Evolutionary conservation across 805 yeast genomes (phyloP), one percentile per base, ranked within the genome.

Genomic region (Wickerhamiella kurtzmanii): DNA sequence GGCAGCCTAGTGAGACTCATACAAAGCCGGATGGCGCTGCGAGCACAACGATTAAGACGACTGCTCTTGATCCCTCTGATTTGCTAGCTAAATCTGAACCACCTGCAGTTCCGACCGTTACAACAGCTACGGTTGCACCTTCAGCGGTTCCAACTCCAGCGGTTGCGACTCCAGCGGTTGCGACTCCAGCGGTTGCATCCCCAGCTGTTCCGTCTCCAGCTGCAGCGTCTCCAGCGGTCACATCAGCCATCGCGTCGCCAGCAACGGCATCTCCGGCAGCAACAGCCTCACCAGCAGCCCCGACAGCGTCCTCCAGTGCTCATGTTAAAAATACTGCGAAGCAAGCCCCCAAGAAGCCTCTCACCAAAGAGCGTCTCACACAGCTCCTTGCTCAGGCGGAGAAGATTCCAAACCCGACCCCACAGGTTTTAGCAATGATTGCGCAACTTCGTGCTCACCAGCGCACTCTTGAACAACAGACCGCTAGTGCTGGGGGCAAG

Each of bases 311-410:
- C 17, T 44, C 17, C 4, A 6, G 15, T 20, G 32, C 39, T 8
- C 43, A 16, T 13, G 50, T 44, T 4, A 8, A 54, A 22, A 48
- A n/a, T n/a, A n/a, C 9, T 25, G 9, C 6, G 32, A 25, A 25
- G 32, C 40, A 9, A 42, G 50, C 16, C 9, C 47, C 52, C 15
- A 54, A 53, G 45, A 51, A 53, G 17, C 52, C 56, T 3, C 56
- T 57, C 11, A 51, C 63, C 13, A 54, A 54, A 1, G 64, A 57
- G 42, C 52, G 62, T 37, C 62, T 64, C 48, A 55, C 62, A n/a
- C 59, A 61, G 48, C 54, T 64, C 18, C 50, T 64, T 17, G 64
- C 59, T 4, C 58, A 62, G 52, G 67, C 67, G 20, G 62, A 60
- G 48, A 61, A 61, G 46, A 63, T 64, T 39, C 56, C 55, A 21